Evolutionary conservation across 257 asterid species (phyloP), one percentile per base, ranked within the genome.

Genomic region (Plantago elongata): DNA sequence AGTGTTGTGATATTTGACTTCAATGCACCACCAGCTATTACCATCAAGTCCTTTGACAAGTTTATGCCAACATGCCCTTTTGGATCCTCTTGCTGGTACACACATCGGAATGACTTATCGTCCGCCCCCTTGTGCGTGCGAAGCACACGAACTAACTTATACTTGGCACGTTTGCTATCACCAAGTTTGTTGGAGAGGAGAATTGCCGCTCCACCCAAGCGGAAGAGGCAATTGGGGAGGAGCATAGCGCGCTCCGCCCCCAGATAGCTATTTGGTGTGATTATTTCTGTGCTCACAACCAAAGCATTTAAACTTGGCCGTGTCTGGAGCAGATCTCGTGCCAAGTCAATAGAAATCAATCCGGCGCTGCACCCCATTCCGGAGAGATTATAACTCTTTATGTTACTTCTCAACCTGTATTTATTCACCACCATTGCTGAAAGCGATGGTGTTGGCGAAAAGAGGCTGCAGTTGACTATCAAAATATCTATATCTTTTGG

Each of bases 281-380:
- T 62, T 47, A 70, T 75, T 66, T 75, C 76, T 73, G 66, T 70
- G 76, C 79, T 75, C 54, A 75, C 44, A 16, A 75, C 73, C 29
- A 75, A 57, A 52, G 79, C 79, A 63, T 66, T 65, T 5, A 73
- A 65, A 15, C 57, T 70, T 34, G 75, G 79, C 44, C 70, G 76
- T 10, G 66, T 73, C 58, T 75, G 79, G 22, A 75, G 63, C 59
- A 75, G 77, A 66, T 75, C 75, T 66, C 70, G 70, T 13, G 79
- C 79, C 42, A 74, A 72, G 58, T 74, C 79, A 4, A 74, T 61
- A 9, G 80, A 75, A 17, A 75, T 75, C 7, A 75, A 55, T 9
- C 77, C 80, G 18, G 80, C 77, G 42, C 80, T 75, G 51, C 80
- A 75, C n/a, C 80, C 80, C 80, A 75, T 75, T 37, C 80, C 80